Conservation (phyloP, 345 rosid species). For the Populus euphratica region DNA sequence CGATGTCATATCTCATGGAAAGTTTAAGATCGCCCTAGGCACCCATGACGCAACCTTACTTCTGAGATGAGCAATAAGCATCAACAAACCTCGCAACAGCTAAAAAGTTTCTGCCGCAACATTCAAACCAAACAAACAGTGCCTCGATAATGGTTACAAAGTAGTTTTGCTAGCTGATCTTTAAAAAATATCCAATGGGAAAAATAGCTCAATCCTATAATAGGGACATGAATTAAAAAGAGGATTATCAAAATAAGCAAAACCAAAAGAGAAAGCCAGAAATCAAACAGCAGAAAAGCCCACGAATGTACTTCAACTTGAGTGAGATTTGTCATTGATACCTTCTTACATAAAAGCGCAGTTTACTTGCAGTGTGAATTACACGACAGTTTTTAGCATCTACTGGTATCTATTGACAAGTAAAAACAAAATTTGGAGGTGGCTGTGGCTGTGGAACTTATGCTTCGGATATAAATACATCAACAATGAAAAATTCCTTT, state of each 20-base stretch:
- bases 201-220: background rate
- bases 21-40: background rate
- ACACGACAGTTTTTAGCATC: conserved; percentile 5
- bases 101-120: background rate
- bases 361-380: background rate
- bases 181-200: background rate
- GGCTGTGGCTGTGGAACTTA: conserved; percentile 7
- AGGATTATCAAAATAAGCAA: background rate
- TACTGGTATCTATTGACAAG: conserved; percentile 6
- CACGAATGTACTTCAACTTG: background rate
- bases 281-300: background rate
- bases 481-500: background rate
- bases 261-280: background rate
- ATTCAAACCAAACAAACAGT: background rate
- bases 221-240: background rate
- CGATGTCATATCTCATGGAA: background rate
- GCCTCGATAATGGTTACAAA: background rate
- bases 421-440: conserved; percentile 12
- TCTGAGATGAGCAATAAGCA: background rate
- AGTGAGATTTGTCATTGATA: background rate
- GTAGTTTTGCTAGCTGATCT: too few species aligned
- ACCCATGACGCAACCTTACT: background rate
- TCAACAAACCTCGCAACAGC: background rate
- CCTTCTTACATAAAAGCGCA: background rate
- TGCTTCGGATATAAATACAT: conserved; percentile 5